Evolutionary conservation across 352 stramenopile genomes (phyloP).

Genomic region (Peronospora destructor): DNA sequence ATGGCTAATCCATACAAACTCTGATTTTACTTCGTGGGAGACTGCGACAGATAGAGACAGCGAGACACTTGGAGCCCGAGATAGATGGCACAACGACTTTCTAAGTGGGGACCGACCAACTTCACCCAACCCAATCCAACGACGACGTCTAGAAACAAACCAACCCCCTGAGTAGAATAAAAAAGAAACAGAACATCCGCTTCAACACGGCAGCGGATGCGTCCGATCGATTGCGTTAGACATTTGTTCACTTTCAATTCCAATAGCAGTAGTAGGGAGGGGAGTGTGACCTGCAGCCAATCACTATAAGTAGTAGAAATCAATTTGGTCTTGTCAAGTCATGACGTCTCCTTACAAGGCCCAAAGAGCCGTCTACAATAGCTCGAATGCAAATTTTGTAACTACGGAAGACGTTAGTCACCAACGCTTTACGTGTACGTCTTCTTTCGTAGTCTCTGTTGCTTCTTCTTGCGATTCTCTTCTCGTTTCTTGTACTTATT

Average conservation of each 20-base stretch:
- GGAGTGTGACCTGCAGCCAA: too few species aligned
- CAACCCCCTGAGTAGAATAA: conserved; percentile 27
- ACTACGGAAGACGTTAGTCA: conserved; percentile 32
- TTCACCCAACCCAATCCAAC: not conserved
- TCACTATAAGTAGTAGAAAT: too few species aligned
- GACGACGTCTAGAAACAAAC: conserved; percentile 15
- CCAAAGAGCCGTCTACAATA: conserved; percentile 19
- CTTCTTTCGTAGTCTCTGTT: not conserved
- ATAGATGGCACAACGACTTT: conserved; percentile 15
- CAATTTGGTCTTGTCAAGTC: not conserved
- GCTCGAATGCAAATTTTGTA: conserved; percentile 16
- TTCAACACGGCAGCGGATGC: conserved; percentile 28
- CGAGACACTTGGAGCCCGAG: conserved; percentile 25
- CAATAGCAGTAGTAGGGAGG: not conserved
- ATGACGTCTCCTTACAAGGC: conserved; percentile 30
- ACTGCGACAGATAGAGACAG: conserved; percentile 2
- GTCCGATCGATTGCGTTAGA: conserved; percentile 3
- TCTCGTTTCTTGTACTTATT: conserved; percentile 6
- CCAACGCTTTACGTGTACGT: conserved; percentile 70
- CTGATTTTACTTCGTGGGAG: conserved; percentile 19
- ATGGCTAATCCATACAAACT: conserved; percentile 16
- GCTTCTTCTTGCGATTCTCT: not conserved
- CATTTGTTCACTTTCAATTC: conserved; percentile 24
- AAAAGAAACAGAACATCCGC: conserved; percentile 33
- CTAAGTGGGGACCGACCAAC: not conserved